Percentiles rank a stretch among this genome's conserved stretches.
phyloP scores from a whole-genome alignment of 305 asterid genomes.

The Solanum chacoense region DNA sequence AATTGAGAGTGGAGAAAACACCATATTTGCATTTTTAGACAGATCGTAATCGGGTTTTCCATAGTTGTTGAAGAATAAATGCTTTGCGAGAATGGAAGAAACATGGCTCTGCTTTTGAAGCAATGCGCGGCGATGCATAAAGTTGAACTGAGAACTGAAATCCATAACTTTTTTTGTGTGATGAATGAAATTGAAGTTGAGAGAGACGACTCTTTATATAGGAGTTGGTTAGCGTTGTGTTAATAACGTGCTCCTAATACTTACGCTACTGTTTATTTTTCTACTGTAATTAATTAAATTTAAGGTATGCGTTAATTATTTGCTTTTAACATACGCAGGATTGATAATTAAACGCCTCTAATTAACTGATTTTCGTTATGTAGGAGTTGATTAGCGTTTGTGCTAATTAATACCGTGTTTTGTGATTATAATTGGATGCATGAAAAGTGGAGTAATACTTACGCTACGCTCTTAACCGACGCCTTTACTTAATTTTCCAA shows the following conservation, averaged over 20 bases:
- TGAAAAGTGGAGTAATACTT: background rate
- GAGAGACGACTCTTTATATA: background rate
- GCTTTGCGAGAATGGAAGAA: constrained; percentile 33
- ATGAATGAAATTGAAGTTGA: background rate
- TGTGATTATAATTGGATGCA: background rate
- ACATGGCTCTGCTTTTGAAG: constrained; percentile 37
- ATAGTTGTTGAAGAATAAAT: constrained; percentile 23
- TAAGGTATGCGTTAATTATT: background rate
- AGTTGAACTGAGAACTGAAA: background rate
- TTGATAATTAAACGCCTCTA: background rate
- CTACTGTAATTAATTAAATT: background rate
- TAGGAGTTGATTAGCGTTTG: background rate
- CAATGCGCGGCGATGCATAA: constrained; percentile 32
- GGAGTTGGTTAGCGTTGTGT: background rate
- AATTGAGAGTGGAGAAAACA: constrained; percentile 56
- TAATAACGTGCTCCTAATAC: background rate
- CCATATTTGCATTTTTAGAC: constrained; percentile 19
- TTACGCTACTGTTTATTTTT: background rate
- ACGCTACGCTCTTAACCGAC: background rate
- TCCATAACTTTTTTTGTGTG: background rate
- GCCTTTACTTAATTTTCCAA: no score
- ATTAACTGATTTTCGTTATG: background rate
- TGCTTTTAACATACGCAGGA: background rate
- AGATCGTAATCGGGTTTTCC: background rate
- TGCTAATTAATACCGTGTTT: background rate